A percentile compares a stretch with the other conserved stretches of the same genome.
Evolutionary conservation across 306 rosid genomes (phyloP).

Genomic region (Lupinus albus): DNA sequence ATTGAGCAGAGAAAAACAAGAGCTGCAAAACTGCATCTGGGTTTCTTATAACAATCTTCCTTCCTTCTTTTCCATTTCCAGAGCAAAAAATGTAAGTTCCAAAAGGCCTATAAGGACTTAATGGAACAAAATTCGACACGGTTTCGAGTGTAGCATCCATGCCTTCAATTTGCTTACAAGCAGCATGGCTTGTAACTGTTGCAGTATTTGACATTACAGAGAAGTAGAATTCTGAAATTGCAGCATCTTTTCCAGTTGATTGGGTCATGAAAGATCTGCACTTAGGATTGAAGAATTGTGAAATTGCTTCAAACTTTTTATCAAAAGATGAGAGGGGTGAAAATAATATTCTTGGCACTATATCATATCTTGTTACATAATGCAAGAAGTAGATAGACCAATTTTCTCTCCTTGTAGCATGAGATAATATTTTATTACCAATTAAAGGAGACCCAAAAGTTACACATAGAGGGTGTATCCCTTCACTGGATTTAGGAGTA

Average conservation of each 20-base stretch:
- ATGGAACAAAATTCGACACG: constrained; percentile 44
- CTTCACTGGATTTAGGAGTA: neutral
- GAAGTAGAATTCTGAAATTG: constrained; percentile 35
- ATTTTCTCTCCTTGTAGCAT: constrained; percentile 70
- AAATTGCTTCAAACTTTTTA: constrained; percentile 29
- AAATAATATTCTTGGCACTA: constrained; percentile 65
- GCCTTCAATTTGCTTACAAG: constrained; percentile 62
- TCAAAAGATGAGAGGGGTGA: constrained; percentile 59
- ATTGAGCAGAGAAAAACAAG: constrained; percentile 59
- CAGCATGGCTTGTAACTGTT: constrained; percentile 56
- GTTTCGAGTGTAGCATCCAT: constrained; percentile 54
- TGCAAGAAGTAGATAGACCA: constrained; percentile 65
- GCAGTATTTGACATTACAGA: constrained; percentile 58
- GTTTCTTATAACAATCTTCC: constrained; percentile 48
- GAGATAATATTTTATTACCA: constrained; percentile 70
- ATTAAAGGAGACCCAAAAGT: constrained; percentile 85
- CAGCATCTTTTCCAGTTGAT: neutral
- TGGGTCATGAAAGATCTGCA: neutral
- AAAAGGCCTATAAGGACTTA: constrained; percentile 84
- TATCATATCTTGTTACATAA: constrained; percentile 62
- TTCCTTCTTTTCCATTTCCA: constrained; percentile 45
- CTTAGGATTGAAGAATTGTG: constrained; percentile 43
- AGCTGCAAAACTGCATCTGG: constrained; percentile 73
- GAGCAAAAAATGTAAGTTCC: constrained; percentile 71
- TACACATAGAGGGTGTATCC: constrained; percentile 51